A percentile compares a stretch with the other conserved stretches of the same genome.
Conservation (phyloP, 2,329 filamentous ascomycete species). For the Plectosphaerella sp. region DNA sequence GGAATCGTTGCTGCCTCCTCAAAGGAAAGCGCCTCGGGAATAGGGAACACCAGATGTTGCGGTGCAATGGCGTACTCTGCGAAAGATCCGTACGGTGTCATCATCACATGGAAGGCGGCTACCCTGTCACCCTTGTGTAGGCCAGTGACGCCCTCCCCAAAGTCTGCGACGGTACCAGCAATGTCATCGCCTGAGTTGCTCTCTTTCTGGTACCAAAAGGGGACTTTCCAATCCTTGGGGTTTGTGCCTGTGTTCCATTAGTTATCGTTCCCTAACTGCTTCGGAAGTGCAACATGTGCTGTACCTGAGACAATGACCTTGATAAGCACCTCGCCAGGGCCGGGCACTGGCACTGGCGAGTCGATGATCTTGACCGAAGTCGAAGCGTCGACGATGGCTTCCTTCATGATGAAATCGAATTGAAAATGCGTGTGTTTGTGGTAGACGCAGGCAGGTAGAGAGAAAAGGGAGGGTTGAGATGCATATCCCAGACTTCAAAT, state of each 20-base stretch:
- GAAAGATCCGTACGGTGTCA: conserved; percentile 44
- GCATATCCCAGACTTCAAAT: too few relatives aligned
- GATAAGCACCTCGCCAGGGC: conserved; percentile 14
- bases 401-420: conserved; percentile 7
- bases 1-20: conserved; percentile 56
- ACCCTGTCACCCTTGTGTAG: conserved; percentile 36
- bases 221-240: conserved; percentile 22
- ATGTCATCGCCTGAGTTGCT: conserved; percentile 19
- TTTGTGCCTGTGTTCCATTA: conserved; percentile 13
- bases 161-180: conserved; percentile 14
- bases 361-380: conserved; percentile 8
- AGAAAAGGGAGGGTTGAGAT: too few relatives aligned
- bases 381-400: conserved; percentile 9
- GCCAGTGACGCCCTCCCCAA: conserved; percentile 13
- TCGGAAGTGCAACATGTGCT: neutral
- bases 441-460: too few relatives aligned
- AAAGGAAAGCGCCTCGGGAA: conserved; percentile 42
- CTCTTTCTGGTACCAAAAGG: conserved; percentile 8
- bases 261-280: neutral
- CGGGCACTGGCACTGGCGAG: conserved; percentile 10
- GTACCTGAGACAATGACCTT: conserved; percentile 13
- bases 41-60: conserved; percentile 51
- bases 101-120: conserved; percentile 47
- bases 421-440: too few relatives aligned
- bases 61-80: conserved; percentile 58